phyloP scores from a whole-genome alignment of 2,329 filamentous ascomycete species.

The Microdochium nivale region DNA sequence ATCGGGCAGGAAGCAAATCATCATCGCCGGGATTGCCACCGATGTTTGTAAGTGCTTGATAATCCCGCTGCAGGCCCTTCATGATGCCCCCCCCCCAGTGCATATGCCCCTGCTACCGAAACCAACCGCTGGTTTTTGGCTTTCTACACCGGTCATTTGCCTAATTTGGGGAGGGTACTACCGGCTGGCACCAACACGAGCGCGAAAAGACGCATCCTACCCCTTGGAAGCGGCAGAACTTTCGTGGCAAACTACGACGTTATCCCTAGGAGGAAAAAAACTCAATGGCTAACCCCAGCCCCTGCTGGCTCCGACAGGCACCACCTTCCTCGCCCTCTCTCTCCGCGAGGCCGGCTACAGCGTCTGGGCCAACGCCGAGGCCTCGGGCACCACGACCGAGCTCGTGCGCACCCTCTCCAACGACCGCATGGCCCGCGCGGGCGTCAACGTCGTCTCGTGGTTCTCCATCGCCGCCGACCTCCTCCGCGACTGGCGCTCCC shows the following conservation, averaged over 20 bases:
- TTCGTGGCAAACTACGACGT: too few relatives aligned
- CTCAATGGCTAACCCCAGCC: background rate
- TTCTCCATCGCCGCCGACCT: conserved; percentile 45
- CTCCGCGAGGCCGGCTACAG: conserved; percentile 50
- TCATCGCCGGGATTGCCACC: conserved; percentile 52
- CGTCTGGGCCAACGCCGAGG: conserved; percentile 52
- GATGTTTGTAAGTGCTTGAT: conserved; percentile 39
- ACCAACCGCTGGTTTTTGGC: background rate
- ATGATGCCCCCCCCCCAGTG: too few relatives aligned
- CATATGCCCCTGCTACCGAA: background rate
- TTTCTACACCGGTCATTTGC: background rate
- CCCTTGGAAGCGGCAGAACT: background rate
- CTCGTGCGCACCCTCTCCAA: conserved; percentile 45
- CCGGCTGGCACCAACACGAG: background rate
- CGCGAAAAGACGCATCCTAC: background rate
- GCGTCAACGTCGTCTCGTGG: conserved; percentile 41
- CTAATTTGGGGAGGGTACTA: background rate
- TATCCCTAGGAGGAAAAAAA: background rate
- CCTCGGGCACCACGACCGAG: conserved; percentile 42
- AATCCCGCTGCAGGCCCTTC: too few relatives aligned
- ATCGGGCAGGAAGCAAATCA: conserved; percentile 49
- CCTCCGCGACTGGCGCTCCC: conserved; percentile 47
- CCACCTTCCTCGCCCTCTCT: conserved; percentile 50
- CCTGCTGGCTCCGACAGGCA: conserved; percentile 24
- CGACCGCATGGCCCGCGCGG: conserved; percentile 45